phyloP scores from a whole-genome alignment of 192 early-diverging fungal genomes.

The Linderina pennispora region DNA sequence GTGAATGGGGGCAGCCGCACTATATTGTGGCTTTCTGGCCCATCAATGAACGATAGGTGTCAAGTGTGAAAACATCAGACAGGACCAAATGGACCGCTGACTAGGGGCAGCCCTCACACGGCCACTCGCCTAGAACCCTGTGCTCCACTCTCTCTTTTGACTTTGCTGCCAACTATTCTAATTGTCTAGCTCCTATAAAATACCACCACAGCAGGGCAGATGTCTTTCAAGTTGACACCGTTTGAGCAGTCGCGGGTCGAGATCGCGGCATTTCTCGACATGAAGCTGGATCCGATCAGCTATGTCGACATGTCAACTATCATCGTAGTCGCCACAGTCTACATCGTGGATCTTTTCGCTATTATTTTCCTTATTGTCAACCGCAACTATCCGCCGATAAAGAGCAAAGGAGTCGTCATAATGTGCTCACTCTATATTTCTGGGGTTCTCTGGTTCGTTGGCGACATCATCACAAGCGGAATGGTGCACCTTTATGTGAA shows the following conservation, averaged over 20 bases:
- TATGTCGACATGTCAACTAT: conserved; percentile 7
- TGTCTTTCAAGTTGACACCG: neutral
- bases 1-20: no score
- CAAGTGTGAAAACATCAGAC: no score
- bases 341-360: conserved; percentile 15
- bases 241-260: conserved; percentile 13
- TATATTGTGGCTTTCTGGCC: no score
- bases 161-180: neutral
- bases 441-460: conserved; percentile 26
- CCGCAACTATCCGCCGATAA: conserved; percentile 33
- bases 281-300: conserved; percentile 13
- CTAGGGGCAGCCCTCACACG: no score
- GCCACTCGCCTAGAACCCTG: no score
- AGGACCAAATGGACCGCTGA: no score
- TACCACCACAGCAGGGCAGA: neutral
- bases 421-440: conserved; percentile 10
- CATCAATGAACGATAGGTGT: no score
- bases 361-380: conserved; percentile 16
- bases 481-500: conserved; percentile 8
- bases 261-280: conserved; percentile 3
- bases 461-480: conserved; percentile 27
- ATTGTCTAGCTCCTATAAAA: neutral
- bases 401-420: conserved; percentile 16
- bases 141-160: neutral
- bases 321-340: conserved; percentile 3